phyloP scores from a whole-genome alignment of 805 yeast species.

The Priceomyces melissophilus region DNA sequence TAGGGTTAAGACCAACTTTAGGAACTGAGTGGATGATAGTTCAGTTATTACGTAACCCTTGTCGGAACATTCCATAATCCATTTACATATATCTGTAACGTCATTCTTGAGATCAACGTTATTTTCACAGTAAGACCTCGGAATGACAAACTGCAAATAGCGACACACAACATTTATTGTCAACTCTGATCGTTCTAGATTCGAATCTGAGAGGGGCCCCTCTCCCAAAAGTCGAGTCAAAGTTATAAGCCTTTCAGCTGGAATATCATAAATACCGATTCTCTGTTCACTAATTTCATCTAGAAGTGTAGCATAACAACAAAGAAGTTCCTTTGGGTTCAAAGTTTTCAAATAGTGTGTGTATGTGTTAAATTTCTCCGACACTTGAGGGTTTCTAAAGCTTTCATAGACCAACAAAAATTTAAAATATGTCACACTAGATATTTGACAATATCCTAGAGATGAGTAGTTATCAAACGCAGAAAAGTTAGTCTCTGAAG shows the following conservation, averaged over 20 bases:
- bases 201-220: conserved; percentile 21
- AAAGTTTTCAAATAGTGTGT: conserved; percentile 6
- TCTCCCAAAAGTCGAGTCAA: conserved; percentile 31
- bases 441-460: neutral
- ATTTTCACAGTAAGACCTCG: conserved; percentile 20
- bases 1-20: conserved; percentile 29
- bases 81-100: conserved; percentile 45
- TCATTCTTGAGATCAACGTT: conserved; percentile 34
- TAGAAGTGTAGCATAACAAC: conserved; percentile 3
- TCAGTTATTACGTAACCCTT: conserved; percentile 41
- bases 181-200: conserved; percentile 38
- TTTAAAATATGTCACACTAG: conserved; percentile 1
- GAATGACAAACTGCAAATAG: conserved; percentile 21
- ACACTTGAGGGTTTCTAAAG: neutral
- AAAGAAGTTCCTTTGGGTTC: conserved; percentile 5
- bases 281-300: neutral
- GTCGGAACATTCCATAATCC: conserved; percentile 39
- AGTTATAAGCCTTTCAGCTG: conserved; percentile 6
- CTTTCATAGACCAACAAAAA: neutral
- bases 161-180: conserved; percentile 31
- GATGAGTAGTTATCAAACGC: neutral
- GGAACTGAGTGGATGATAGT: conserved; percentile 24
- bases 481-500: neutral
- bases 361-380: neutral
- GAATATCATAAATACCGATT: neutral